Base-by-base conservation (phyloP, 2,329 filamentous ascomycete genomes). In the Alternaria longipes region DNA sequence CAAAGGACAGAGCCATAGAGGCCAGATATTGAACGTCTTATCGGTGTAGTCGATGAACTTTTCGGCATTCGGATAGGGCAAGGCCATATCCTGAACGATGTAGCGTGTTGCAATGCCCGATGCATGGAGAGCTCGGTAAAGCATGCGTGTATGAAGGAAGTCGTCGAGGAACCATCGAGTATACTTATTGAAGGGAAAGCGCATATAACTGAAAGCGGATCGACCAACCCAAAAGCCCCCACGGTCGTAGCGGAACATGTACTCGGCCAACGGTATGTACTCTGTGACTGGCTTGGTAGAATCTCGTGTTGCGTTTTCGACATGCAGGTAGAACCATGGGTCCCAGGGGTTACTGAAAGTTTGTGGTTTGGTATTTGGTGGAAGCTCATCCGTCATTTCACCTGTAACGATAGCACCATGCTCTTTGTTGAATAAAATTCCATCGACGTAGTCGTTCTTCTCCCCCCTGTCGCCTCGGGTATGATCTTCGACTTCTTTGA, bases 161-260 rank as follows among this genome's bases (percentile, higher is more conserved):
- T 83, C 81, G 69, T 91, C 85, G 4, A 91, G 80, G n/a, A 86
- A 73, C 70, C 81, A 85, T 20, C 89, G 84, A 0, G 88, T 91
- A 66, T 86, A 75, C 36, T 84, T 81, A 79, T 89, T 91, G 77
- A 90, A 90, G 0, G 89, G 89, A 49, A 80, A 85, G 36, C 84
- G 71, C 75, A 91, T 90, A 76, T 91, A 91, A 22, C 80, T 75
- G 76, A 89, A 91, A 2, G 88, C 86, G 59, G 88, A 86, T 22
- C 79, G 79, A 9, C 86, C 89, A 4, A 86, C 86, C 89, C 89
- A 91, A 78, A 91, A 91, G 3, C 85, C 88, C 47, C 88, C 89
- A 36, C 89, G 84, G 73, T 91, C 89, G 78, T 90, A 91, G 16
- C 89, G 85, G 77, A 91, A 91, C 60, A 91, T 84, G 75, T 91